Evolutionary conservation across 2,329 filamentous ascomycete genomes (phyloP).

Genomic region (Ophiobolus disseminans): DNA sequence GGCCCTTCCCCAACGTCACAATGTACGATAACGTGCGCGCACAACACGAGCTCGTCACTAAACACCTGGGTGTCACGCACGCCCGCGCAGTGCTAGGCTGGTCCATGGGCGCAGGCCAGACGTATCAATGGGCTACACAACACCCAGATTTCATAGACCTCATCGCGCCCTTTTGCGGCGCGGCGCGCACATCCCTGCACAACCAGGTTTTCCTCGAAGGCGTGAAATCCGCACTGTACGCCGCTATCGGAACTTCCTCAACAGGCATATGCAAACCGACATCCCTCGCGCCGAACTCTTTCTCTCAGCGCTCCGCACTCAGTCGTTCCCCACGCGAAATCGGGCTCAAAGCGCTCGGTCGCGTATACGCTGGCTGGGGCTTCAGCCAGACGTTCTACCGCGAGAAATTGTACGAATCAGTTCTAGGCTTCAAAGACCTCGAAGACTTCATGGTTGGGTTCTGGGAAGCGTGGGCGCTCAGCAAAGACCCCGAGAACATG

Average conservation of each 20-base stretch:
- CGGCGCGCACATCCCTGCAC: constrained; percentile 68
- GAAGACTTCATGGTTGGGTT: constrained; percentile 78
- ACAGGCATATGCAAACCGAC: constrained; percentile 53
- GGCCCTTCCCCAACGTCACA: constrained; percentile 67
- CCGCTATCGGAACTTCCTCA: constrained; percentile 62
- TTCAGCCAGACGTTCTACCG: constrained; percentile 82
- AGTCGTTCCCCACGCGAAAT: constrained; percentile 1
- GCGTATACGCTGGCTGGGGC: constrained; percentile 82
- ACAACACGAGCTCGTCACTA: constrained; percentile 70
- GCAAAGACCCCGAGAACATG: constrained; percentile 78
- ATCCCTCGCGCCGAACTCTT: constrained; percentile 46
- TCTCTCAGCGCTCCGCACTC: constrained; percentile 47
- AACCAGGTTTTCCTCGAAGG: constrained; percentile 74
- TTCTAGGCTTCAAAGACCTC: constrained; percentile 69
- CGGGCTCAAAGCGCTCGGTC: constrained; percentile 73
- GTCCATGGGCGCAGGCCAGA: constrained; percentile 74
- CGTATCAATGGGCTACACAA: constrained; percentile 69
- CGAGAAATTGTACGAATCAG: constrained; percentile 69
- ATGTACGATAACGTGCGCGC: constrained; percentile 75
- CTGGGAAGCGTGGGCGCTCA: constrained; percentile 77
- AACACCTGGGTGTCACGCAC: constrained; percentile 67
- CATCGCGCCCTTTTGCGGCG: constrained; percentile 70
- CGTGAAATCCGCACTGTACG: constrained; percentile 66
- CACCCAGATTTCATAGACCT: constrained; percentile 72
- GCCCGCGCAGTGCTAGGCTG: constrained; percentile 70